Percentiles rank a stretch among this genome's conserved stretches.
Conservation (phyloP, 176 grass and related monocot genomes). For the Avena insularis region DNA sequence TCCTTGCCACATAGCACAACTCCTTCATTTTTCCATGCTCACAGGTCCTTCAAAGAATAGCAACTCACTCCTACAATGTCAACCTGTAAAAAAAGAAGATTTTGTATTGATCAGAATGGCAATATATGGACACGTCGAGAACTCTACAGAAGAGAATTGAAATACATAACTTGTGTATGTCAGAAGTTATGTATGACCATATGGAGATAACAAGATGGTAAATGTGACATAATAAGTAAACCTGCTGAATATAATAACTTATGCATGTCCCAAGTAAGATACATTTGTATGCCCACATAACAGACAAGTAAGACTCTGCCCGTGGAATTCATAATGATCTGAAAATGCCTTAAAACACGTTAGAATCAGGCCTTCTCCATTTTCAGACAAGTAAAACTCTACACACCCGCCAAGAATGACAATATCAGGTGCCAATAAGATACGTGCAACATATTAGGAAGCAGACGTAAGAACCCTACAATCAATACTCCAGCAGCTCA, state of each 20-base stretch:
- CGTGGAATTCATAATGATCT: constrained; percentile 10
- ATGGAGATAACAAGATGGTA: no score
- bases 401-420: constrained; percentile 40
- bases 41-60: constrained; percentile 85
- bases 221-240: constrained; percentile 7
- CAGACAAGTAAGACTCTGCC: not conserved
- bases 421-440: not conserved
- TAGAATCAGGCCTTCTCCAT: not conserved
- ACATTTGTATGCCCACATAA: not conserved
- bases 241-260: not conserved
- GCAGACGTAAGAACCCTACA: not conserved
- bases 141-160: not conserved
- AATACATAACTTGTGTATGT: not conserved
- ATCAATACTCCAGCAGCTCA: not conserved
- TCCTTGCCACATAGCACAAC: constrained; percentile 68
- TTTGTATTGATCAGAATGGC: constrained; percentile 26
- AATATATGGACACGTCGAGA: not conserved
- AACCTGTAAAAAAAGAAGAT: constrained; percentile 54
- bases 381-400: not conserved
- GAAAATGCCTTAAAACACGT: constrained; percentile 2
- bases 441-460: not conserved
- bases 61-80: constrained; percentile 93
- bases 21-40: constrained; percentile 85
- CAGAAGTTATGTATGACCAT: not conserved
- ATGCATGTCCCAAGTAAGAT: not conserved